Evolutionary conservation across 345 rosid genomes (phyloP).

Genomic region (Hibiscus mutabilis): DNA sequence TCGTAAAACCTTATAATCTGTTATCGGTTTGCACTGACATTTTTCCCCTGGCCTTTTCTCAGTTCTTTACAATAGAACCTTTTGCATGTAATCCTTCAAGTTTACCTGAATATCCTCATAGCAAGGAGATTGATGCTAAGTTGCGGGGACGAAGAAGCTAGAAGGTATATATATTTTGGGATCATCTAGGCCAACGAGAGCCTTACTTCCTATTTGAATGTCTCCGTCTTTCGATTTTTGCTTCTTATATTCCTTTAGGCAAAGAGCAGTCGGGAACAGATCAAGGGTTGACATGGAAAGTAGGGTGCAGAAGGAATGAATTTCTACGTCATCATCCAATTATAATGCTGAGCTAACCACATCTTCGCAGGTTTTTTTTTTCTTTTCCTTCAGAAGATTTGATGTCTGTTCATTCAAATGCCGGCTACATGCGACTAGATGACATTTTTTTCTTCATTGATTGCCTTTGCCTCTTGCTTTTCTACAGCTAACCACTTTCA

Average conservation of each 20-base stretch:
- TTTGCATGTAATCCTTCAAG: slow-evolving; percentile 84
- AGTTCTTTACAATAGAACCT: slow-evolving; percentile 74
- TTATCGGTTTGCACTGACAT: neutral
- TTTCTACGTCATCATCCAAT: slow-evolving; percentile 15
- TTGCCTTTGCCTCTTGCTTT: neutral
- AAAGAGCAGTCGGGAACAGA: slow-evolving; percentile 26
- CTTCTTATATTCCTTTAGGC: slow-evolving; percentile 27
- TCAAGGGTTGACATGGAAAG: slow-evolving; percentile 23
- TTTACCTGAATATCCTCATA: slow-evolving; percentile 92
- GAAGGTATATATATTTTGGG: slow-evolving; percentile 34
- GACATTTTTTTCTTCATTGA: neutral
- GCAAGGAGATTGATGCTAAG: slow-evolving; percentile 95
- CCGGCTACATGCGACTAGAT: neutral
- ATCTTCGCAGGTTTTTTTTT: slow-evolving; percentile 34
- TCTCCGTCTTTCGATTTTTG: neutral
- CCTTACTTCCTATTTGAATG: neutral
- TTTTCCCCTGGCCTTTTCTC: slow-evolving; percentile 6
- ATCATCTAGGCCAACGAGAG: too few relatives aligned
- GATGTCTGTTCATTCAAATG: neutral
- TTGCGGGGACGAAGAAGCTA: slow-evolving; percentile 66
- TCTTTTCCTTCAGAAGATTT: neutral
- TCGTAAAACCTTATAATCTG: neutral
- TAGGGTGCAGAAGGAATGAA: slow-evolving; percentile 27
- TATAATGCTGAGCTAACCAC: slow-evolving; percentile 19
- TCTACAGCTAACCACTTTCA: neutral